Evolutionary conservation across 2,329 filamentous ascomycete species (phyloP).

Genomic region (Ophiostoma sp.): DNA sequence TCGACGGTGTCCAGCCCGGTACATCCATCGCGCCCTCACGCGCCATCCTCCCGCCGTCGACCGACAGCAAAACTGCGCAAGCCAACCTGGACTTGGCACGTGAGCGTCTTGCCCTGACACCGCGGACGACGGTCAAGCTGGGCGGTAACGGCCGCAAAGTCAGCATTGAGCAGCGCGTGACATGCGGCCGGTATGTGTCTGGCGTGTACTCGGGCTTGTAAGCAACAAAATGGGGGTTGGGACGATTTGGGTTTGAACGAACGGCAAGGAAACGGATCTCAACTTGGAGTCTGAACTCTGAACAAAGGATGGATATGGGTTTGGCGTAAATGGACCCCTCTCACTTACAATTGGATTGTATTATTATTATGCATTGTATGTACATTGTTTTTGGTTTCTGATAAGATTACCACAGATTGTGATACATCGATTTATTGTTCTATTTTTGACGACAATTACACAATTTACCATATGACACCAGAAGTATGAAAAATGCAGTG

Average conservation of each 20-base stretch:
- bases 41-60: not conserved
- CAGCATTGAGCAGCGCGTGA: conserved; percentile 80
- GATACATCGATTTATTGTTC: conserved; percentile 4
- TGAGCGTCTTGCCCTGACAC: conserved; percentile 74
- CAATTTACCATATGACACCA: not conserved
- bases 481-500: not conserved
- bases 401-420: not conserved
- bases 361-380: not conserved
- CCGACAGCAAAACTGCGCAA: not conserved
- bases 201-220: conserved; percentile 69
- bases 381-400: not conserved
- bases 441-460: not conserved
- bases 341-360: conserved; percentile 8
- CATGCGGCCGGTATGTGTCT: conserved; percentile 80
- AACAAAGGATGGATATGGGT: not conserved
- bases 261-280: not conserved
- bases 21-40: not conserved
- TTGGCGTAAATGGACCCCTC: conserved; percentile 2
- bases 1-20: conserved; percentile 50
- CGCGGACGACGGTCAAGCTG: conserved; percentile 67
- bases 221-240: not conserved
- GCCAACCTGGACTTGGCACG: conserved; percentile 51
- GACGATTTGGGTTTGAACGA: not conserved
- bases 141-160: conserved; percentile 67
- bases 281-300: not conserved